Conservation (phyloP, 1,284 basidiomycete species). For the Trichosporon faecale region DNA sequence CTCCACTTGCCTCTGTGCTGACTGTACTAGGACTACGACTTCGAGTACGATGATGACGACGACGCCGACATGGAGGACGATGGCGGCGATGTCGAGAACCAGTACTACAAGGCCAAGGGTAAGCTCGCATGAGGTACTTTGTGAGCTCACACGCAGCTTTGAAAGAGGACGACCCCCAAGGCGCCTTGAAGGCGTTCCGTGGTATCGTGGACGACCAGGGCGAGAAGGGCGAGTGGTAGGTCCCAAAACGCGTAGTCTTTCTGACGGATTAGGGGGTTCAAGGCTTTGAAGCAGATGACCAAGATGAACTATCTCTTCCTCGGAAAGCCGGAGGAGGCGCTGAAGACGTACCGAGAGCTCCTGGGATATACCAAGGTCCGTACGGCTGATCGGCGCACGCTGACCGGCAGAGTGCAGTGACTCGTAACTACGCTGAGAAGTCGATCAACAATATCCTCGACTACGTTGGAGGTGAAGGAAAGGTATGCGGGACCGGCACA, state of each 20-base stretch:
- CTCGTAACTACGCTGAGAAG: slow-evolving; percentile 75
- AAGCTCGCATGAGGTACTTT: slow-evolving; percentile 35
- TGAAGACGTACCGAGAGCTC: slow-evolving; percentile 79
- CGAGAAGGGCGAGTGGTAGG: slow-evolving; percentile 88
- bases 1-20: not conserved
- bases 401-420: slow-evolving; percentile 38
- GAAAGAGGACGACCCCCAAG: slow-evolving; percentile 87
- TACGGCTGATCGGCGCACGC: not conserved
- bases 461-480: slow-evolving; percentile 83
- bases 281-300: slow-evolving; percentile 95
- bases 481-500: slow-evolving; percentile 58
- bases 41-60: slow-evolving; percentile 86
- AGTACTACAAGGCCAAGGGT: slow-evolving; percentile 98
- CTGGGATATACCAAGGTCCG: slow-evolving; percentile 79
- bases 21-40: slow-evolving; percentile 77
- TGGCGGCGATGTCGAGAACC: slow-evolving; percentile 93
- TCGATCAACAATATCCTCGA: slow-evolving; percentile 98
- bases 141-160: slow-evolving; percentile 59
- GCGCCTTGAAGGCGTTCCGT: slow-evolving; percentile 79
- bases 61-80: slow-evolving; percentile 67
- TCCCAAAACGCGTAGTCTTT: not conserved
- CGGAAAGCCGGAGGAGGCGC: slow-evolving; percentile 74
- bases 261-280: slow-evolving; percentile 78
- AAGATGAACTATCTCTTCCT: slow-evolving; percentile 85
- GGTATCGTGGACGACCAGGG: slow-evolving; percentile 82